These are phyloP conservation scores for Trifolium repens DNA, from an alignment of 306 rosid species.

Conservation along the genomic window DNA sequence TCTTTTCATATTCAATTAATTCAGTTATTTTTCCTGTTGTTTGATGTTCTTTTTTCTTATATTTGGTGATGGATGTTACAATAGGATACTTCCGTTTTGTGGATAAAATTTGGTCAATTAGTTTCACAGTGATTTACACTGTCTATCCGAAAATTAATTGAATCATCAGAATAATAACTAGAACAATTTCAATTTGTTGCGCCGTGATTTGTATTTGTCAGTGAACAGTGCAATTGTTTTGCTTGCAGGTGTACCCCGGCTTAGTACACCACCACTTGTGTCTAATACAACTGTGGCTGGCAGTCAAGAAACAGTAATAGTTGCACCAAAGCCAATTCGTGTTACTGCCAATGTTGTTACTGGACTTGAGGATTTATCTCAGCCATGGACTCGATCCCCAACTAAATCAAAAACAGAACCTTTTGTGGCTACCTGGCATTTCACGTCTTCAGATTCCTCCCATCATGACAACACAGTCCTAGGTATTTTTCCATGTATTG, in stretches of 20 bases:
- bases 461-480: conserved; percentile 57
- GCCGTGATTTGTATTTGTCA: conserved; percentile 26
- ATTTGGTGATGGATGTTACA: conserved; percentile 23
- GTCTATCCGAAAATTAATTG: conserved; percentile 34
- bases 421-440: conserved; percentile 85
- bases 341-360: conserved; percentile 70
- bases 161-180: conserved; percentile 33
- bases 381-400: conserved; percentile 99
- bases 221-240: conserved; percentile 25
- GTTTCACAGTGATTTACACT: conserved; percentile 2
- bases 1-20: conserved; percentile 18
- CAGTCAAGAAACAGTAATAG: conserved; percentile 65
- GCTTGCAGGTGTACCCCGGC: conserved; percentile 96
- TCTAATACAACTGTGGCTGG: conserved; percentile 57
- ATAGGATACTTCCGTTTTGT: conserved; percentile 32
- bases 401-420: conserved; percentile 91
- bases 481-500: conserved; percentile 67
- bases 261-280: conserved; percentile 94
- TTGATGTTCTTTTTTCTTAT: conserved; percentile 13
- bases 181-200: conserved; percentile 15
- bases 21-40: conserved; percentile 21
- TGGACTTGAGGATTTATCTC: conserved; percentile 86
- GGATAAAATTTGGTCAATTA: conserved; percentile 22
- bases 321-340: conserved; percentile 96
- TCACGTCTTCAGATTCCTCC: conserved; percentile 62